A percentile compares a stretch with the other conserved stretches of the same genome.
phyloP scores from a whole-genome alignment of 2,329 filamentous ascomycete species.

The Diaporthe amygdali region DNA sequence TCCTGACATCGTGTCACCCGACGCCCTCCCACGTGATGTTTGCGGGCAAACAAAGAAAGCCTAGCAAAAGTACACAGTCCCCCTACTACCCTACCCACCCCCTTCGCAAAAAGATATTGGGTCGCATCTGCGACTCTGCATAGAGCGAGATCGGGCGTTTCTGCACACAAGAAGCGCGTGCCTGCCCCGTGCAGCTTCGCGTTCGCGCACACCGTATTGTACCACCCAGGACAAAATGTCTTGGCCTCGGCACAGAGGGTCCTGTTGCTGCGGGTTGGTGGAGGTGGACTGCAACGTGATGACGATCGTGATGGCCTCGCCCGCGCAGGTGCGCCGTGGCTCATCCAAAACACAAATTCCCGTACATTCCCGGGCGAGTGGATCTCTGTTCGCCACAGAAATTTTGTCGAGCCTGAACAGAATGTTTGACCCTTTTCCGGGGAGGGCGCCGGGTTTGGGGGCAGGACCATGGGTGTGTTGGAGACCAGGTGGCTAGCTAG shows the following conservation, averaged over 20 bases:
- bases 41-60: not conserved
- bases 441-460: not conserved
- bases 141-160: slow-evolving; percentile 5
- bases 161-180: slow-evolving; percentile 3
- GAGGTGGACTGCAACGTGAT: slow-evolving; percentile 2
- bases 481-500: not conserved
- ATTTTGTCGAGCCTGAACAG: not conserved
- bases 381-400: not conserved
- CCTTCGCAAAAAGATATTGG: not conserved
- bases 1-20: not conserved
- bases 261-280: no score
- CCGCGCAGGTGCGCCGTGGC: not conserved
- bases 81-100: not conserved
- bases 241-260: not conserved
- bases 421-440: not conserved
- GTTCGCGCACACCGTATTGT: not conserved
- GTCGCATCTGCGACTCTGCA: slow-evolving; percentile 8
- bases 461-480: no score
- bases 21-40: slow-evolving; percentile 11
- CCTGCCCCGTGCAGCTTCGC: not conserved
- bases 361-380: not conserved
- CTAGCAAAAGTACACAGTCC: not conserved
- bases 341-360: not conserved
- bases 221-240: not conserved
- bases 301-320: not conserved